A percentile compares a stretch with the other conserved stretches of the same genome.
Evolutionary conservation across 108 stramenopile species (phyloP).

Genomic region (Cyclotella atomus): DNA sequence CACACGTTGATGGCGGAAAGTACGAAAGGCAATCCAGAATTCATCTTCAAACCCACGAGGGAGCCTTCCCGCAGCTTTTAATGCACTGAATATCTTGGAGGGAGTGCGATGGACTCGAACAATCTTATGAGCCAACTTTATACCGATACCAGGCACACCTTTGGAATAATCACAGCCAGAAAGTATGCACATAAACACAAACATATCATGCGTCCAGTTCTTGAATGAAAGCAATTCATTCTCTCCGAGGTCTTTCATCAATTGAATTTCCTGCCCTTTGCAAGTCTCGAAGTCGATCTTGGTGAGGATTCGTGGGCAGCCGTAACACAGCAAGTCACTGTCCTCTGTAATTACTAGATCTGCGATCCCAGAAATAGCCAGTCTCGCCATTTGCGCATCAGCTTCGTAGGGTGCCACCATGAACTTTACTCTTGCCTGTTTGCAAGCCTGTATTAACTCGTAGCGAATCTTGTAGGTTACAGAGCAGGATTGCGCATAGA

Average conservation of each 20-base stretch:
- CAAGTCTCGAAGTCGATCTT: conserved; percentile 72
- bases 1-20: conserved; percentile 83
- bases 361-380: conserved; percentile 61
- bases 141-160: conserved; percentile 71
- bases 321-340: conserved; percentile 71
- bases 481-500: conserved; percentile 57
- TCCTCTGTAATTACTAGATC: conserved; percentile 89
- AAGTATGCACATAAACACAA: conserved; percentile 81
- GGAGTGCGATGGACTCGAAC: conserved; percentile 64
- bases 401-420: conserved; percentile 90
- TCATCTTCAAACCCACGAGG: conserved; percentile 65
- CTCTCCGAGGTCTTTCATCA: conserved; percentile 52
- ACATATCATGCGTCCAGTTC: conserved; percentile 86
- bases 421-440: conserved; percentile 48
- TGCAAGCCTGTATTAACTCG: conserved; percentile 50
- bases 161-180: conserved; percentile 86
- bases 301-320: conserved; percentile 74
- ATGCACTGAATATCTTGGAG: conserved; percentile 61
- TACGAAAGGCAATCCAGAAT: conserved; percentile 70
- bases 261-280: conserved; percentile 69
- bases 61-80: conserved; percentile 45
- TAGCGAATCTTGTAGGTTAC: conserved; percentile 67
- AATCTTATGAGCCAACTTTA: conserved; percentile 76
- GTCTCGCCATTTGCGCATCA: conserved; percentile 87
- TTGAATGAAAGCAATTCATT: conserved; percentile 54